Evolutionary conservation across 2,329 filamentous ascomycete genomes (phyloP), one percentile per base, ranked within the genome.

Genomic region (Chaetothyriales sp.): DNA sequence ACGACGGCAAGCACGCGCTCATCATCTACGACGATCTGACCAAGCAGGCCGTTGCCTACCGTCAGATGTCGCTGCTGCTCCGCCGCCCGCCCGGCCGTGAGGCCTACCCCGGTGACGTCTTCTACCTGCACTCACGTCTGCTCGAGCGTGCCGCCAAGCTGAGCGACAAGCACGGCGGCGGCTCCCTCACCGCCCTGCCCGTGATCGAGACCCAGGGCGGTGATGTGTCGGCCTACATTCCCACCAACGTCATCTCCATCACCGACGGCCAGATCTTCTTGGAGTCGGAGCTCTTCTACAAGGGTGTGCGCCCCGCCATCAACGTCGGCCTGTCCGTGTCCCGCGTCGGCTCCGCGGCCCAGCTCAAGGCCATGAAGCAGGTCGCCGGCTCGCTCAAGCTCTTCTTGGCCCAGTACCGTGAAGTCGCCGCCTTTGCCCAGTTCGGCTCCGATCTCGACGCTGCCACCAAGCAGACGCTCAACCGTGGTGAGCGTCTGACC

Each of bases 341-440:
- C 65, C 92, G 92, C 87, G 92, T 98, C 84, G 92, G 92, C 73
- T 98, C 92, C 69, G 88, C 92, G 72, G 92, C 92, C 71, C 92
- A 98, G 82, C 82, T 97, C 74, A 98, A 97, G 87, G 89, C 92
- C 77, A 98, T 98, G 92, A 98, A 98, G 84, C 92, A 98, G 81
- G 92, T 98, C 66, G 92, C 92, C 69, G 92, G 92, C 82, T 97
- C 90, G 64, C 81, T 98, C 70, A 98, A 98, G 84, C 89, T 98
- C 66, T 98, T 97, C 89, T 87, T 98, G 86, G 92, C 92, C 67
- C 92, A 98, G 80, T 98, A 98, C 83, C 92, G 92, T 92, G 92
- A 98, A 77, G 92, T 98, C 60, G 92, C 92, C 68, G 92, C 92
- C 65, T 98, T 98, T 77, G 90, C 92, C 66, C 92, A 98, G 78